phyloP scores from a whole-genome alignment of 352 stramenopile genomes.

The Pelagophyceae sp. region DNA sequence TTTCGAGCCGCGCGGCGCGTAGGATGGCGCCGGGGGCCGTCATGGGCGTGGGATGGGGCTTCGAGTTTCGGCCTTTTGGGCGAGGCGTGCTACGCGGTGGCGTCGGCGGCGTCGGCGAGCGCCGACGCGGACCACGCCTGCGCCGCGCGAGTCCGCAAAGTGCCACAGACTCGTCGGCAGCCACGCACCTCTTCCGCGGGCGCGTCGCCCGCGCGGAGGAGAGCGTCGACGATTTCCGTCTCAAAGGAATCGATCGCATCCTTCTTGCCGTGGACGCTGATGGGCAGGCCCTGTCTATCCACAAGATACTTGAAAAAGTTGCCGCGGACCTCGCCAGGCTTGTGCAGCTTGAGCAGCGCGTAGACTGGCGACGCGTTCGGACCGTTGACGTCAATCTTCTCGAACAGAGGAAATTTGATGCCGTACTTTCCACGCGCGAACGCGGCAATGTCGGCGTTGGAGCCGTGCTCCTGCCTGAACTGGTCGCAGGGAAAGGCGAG shows the following conservation, averaged over 20 bases:
- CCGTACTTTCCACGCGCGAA: conserved; percentile 64
- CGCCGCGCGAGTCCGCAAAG: too few relatives aligned
- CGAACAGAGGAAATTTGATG: conserved; percentile 67
- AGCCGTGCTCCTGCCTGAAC: conserved; percentile 75
- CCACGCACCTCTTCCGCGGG: too few relatives aligned
- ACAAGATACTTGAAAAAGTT: neutral
- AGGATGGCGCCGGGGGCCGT: too few relatives aligned
- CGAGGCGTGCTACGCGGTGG: too few relatives aligned
- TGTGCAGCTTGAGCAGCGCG: conserved; percentile 64
- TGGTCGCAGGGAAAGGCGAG: conserved; percentile 90
- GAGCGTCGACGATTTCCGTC: neutral
- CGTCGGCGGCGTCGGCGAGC: too few relatives aligned
- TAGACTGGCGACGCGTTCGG: conserved; percentile 69
- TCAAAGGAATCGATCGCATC: neutral
- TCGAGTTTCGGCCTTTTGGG: too few relatives aligned
- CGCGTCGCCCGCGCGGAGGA: neutral
- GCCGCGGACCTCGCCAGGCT: neutral
- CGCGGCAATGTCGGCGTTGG: conserved; percentile 49
- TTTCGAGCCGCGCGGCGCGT: too few relatives aligned
- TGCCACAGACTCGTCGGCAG: too few relatives aligned
- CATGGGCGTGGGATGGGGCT: too few relatives aligned
- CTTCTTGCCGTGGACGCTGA: neutral
- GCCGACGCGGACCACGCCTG: too few relatives aligned
- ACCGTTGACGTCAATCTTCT: conserved; percentile 89
- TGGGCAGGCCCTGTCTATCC: neutral